phyloP scores from a whole-genome alignment of 257 asterid species.

The Scutellaria barbata region DNA sequence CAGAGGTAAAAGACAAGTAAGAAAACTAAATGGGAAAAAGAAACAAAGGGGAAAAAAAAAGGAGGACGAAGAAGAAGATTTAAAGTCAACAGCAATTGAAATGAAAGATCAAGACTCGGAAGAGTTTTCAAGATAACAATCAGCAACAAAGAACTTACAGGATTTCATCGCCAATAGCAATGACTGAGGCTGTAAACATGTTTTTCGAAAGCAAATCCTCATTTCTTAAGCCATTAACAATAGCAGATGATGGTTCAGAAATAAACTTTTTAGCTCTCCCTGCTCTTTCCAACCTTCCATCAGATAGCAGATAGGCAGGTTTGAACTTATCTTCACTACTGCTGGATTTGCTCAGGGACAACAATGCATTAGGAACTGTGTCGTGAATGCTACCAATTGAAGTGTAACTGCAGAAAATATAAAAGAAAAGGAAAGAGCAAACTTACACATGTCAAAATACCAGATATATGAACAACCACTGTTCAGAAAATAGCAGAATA shows the following conservation, averaged over 20 bases:
- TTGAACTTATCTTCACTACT: constrained; percentile 57
- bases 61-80: too few species aligned
- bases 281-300: constrained; percentile 95
- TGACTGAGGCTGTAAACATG: constrained; percentile 66
- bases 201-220: constrained; percentile 47
- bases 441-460: neutral
- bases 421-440: constrained; percentile 2
- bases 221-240: constrained; percentile 59
- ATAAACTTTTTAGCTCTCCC: constrained; percentile 74
- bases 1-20: neutral
- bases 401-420: constrained; percentile 65
- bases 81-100: neutral
- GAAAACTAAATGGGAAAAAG: neutral
- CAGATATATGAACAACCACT: neutral
- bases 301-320: constrained; percentile 86
- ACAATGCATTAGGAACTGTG: constrained; percentile 79
- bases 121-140: constrained; percentile 1
- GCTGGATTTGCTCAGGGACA: constrained; percentile 52
- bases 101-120: neutral
- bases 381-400: constrained; percentile 97
- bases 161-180: constrained; percentile 89
- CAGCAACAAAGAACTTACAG: constrained; percentile 66
- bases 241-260: constrained; percentile 48
- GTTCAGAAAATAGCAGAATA: neutral
- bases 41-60: too few species aligned